Conservation (phyloP, 1,284 basidiomycete genomes). For the Puccinia hordei region DNA sequence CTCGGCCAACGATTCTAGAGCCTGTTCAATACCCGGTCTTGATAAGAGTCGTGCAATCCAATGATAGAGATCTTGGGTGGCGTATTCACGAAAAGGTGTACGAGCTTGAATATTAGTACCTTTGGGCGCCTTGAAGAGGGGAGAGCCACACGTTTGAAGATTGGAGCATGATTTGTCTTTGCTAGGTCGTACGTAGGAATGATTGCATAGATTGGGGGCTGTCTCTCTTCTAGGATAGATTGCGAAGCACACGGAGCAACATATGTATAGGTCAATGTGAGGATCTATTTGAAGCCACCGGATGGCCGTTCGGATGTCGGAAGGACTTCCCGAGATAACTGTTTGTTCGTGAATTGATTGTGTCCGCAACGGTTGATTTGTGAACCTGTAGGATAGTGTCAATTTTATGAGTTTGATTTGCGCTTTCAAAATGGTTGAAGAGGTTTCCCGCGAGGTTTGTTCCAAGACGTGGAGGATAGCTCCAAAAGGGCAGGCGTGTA, state of each 20-base stretch:
- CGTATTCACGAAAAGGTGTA: slow-evolving; percentile 23
- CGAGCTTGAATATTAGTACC: too few species aligned
- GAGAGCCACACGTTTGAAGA: background rate
- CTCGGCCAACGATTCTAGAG: background rate
- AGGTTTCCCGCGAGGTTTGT: background rate
- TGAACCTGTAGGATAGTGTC: too few species aligned
- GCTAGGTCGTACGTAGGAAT: background rate
- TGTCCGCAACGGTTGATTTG: too few species aligned
- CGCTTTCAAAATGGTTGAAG: too few species aligned
- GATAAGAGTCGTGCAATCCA: slow-evolving; percentile 37
- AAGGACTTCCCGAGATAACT: too few species aligned
- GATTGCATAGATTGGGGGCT: slow-evolving; percentile 5
- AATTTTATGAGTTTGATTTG: too few species aligned
- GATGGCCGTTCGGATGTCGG: too few species aligned
- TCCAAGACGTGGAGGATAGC: slow-evolving; percentile 10
- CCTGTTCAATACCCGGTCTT: slow-evolving; percentile 13
- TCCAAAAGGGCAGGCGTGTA: slow-evolving; percentile 13
- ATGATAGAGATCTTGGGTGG: slow-evolving; percentile 25
- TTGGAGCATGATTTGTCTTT: background rate
- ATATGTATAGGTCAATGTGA: background rate
- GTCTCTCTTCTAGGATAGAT: slow-evolving; percentile 6
- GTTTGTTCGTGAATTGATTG: too few species aligned
- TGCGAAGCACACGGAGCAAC: slow-evolving; percentile 14
- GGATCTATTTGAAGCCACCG: too few species aligned
- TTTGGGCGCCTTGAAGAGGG: slow-evolving; percentile 10